Base-by-base conservation (phyloP, 768 basidiomycete species). In the Amanita exitialis region DNA sequence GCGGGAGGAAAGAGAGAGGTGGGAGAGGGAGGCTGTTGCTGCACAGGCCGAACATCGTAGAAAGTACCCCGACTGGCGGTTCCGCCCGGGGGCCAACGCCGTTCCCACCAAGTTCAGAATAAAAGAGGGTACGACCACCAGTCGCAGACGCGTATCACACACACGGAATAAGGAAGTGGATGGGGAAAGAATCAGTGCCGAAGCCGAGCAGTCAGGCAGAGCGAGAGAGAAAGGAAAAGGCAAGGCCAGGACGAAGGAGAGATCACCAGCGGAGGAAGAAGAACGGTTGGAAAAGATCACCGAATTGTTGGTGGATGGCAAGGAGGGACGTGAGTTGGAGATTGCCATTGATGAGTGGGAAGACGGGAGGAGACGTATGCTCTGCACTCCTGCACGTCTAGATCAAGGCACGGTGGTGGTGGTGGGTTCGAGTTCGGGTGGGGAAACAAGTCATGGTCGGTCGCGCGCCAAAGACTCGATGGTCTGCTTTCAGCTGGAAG, bases 41-140 rank as follows among this genome's bases (percentile, higher is more conserved):
- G 87, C 87, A 0, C 82, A 83, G 59, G 80, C 76, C 0, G 86
- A 87, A 61, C 87, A 90, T 62, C 74, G 86, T 48, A 71, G 72
- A 44, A 72, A 77, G 51, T 89, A 89, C 61, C 87, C 87, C 1
- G 83, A 88, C 64, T 90, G 88, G 86, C 72, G 88, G 45, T 90
- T 88, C 63, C 75, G 83, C 44, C 86, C 84, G 3, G 80, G 78
- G 15, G 64, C 73, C 12, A 74, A 76, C 53, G 67, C 71, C 16
- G 37, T 61, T 68, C 38, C 67, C 64, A 62, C 25, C 71, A 73
- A 57, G 59, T 63, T 34, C 69, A 69, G 54, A 70, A 68, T 48
- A 62, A 59, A 61, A 48, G 54, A 52, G 51, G 35, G 21, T 9
- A n/a, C 56, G 64, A 25, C 54, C 57, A 46, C 57, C 61, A 44